Percentiles rank a stretch among this genome's conserved stretches.
phyloP scores from a whole-genome alignment of 768 basidiomycete species.

The Gyrodon lividus region DNA sequence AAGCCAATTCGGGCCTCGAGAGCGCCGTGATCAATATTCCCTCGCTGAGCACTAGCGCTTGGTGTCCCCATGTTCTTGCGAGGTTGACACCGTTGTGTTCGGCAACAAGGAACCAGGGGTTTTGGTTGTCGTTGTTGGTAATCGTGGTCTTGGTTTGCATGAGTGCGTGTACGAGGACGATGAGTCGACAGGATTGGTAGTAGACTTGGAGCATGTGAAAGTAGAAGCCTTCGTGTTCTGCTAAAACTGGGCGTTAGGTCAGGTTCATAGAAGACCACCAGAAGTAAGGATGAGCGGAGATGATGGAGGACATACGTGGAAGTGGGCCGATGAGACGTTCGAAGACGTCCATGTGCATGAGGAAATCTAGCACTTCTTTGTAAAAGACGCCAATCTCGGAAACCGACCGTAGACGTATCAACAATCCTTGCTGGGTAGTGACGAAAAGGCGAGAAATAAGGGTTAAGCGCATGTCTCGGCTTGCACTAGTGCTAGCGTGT shows the following conservation, averaged over 20 bases:
- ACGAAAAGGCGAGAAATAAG: slow-evolving; percentile 37
- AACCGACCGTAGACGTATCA: slow-evolving; percentile 28
- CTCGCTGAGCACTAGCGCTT: slow-evolving; percentile 39
- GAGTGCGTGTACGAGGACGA: slow-evolving; percentile 38
- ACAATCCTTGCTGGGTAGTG: slow-evolving; percentile 31
- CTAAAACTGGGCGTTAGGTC: slow-evolving; percentile 37
- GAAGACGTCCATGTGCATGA: slow-evolving; percentile 35
- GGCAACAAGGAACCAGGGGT: slow-evolving; percentile 33
- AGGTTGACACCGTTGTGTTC: slow-evolving; percentile 36
- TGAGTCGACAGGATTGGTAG: slow-evolving; percentile 40
- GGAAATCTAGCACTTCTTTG: slow-evolving; percentile 32
- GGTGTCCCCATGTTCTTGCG: slow-evolving; percentile 37
- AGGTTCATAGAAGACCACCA: slow-evolving; percentile 11
- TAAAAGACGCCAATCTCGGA: slow-evolving; percentile 34
- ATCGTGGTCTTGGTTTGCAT: slow-evolving; percentile 25
- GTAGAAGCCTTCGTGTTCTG: slow-evolving; percentile 42
- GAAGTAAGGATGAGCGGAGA: neutral
- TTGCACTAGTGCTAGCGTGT: slow-evolving; percentile 17
- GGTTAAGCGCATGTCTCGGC: slow-evolving; percentile 38
- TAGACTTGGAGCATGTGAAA: slow-evolving; percentile 41
- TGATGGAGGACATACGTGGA: slow-evolving; percentile 29
- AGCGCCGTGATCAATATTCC: slow-evolving; percentile 35
- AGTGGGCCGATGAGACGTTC: slow-evolving; percentile 38
- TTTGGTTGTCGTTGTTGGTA: slow-evolving; percentile 11
- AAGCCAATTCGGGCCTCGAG: slow-evolving; percentile 30